These are phyloP conservation scores for Colletotrichum sp. DNA, from an alignment of 2,329 filamentous ascomycete genomes.

Conservation along the genomic window DNA sequence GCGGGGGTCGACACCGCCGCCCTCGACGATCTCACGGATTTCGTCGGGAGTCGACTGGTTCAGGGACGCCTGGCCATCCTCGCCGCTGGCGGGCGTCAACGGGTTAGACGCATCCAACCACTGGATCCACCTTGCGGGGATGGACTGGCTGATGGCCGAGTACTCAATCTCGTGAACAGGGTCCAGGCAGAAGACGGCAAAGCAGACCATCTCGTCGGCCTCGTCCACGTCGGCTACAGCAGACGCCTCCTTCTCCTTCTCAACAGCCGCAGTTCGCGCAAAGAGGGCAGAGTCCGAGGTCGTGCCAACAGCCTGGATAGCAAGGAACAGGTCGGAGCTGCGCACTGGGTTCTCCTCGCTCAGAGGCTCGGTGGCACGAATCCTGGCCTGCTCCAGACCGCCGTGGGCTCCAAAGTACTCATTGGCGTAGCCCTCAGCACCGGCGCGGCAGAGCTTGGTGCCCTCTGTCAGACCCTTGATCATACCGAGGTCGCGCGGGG, in stretches of 20 bases:
- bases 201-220: constrained; percentile 68
- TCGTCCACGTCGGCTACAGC: constrained; percentile 55
- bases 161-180: constrained; percentile 92
- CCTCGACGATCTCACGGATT: constrained; percentile 82
- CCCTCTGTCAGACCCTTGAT: constrained; percentile 84
- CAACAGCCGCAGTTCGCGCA: constrained; percentile 54
- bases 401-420: constrained; percentile 84
- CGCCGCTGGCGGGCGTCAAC: constrained; percentile 56
- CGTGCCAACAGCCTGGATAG: constrained; percentile 85
- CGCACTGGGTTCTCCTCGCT: constrained; percentile 88
- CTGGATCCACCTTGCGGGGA: constrained; percentile 84
- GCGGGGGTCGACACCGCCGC: constrained; percentile 80
- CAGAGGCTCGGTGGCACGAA: constrained; percentile 77
- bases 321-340: constrained; percentile 92
- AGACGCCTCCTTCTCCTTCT: constrained; percentile 60
- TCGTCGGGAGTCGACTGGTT: constrained; percentile 69
- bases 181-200: constrained; percentile 82
- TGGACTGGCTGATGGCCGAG: constrained; percentile 77
- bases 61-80: constrained; percentile 42
- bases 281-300: constrained; percentile 72
- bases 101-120: constrained; percentile 85
- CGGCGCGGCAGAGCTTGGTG: constrained; percentile 88
- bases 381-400: constrained; percentile 79
- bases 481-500: constrained; percentile 76
- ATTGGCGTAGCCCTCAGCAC: constrained; percentile 83